These are phyloP conservation scores for Trichoderma sp. DNA, from an alignment of 2,329 filamentous ascomycete genomes.

Conservation along the genomic window DNA sequence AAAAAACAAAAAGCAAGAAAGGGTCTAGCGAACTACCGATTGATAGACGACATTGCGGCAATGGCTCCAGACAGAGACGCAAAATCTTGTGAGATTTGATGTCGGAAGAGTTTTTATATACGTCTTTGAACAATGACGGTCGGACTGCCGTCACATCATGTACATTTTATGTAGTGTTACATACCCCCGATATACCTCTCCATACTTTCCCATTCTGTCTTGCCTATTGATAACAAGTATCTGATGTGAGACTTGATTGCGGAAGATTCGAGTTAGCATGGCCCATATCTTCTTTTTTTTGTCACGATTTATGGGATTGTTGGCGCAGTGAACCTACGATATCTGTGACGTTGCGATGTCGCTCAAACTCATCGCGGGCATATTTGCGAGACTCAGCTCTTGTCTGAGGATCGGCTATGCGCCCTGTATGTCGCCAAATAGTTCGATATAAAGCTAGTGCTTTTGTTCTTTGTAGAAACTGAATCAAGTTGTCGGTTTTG, in stretches of 20 bases:
- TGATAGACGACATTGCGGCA: constrained; percentile 7
- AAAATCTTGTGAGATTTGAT: not conserved
- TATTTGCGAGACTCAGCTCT: constrained; percentile 60
- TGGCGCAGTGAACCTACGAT: constrained; percentile 48
- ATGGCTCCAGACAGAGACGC: not conserved
- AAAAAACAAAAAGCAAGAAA: not conserved
- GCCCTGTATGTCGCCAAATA: constrained; percentile 58
- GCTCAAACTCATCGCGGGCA: constrained; percentile 64
- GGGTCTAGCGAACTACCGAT: not conserved
- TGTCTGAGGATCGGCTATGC: constrained; percentile 55
- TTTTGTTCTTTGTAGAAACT: constrained; percentile 64
- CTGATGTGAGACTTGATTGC: constrained; percentile 58
- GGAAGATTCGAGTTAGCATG: not conserved
- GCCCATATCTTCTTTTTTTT: not conserved
- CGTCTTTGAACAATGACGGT: not conserved
- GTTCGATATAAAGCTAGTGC: constrained; percentile 62
- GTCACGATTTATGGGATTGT: not conserved
- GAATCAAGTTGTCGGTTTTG: not conserved
- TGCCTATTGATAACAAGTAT: constrained; percentile 66
- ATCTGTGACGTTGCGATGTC: constrained; percentile 60
- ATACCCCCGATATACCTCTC: constrained; percentile 49
- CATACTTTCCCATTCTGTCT: constrained; percentile 68
- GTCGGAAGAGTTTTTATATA: not conserved
- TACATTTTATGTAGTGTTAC: constrained; percentile 39
- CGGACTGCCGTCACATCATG: constrained; percentile 29